Evolutionary conservation across 116 monocot species (phyloP), one percentile per base, ranked within the genome.

Genomic region (Dioscorea cayenensis): DNA sequence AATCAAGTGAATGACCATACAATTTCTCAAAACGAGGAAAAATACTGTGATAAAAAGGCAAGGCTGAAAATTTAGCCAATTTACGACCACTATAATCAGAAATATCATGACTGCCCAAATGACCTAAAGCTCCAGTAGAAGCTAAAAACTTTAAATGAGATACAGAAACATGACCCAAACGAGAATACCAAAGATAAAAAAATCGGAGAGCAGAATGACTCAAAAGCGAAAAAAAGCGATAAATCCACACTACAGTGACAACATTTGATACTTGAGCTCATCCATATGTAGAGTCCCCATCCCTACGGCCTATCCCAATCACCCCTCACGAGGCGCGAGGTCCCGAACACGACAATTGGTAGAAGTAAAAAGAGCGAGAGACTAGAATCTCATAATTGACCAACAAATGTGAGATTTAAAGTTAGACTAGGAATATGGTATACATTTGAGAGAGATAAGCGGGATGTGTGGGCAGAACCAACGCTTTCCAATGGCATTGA

Each of bases 261-360:
- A 68, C 25, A 16, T 9, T 3, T 63, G 63, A 21, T 23, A 63
- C 63, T 10, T 63, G 9, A 63, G 25, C 63, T 63, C 10, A 20
- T 63, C 63, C 63, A 10, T 7, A 68, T 20, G 49, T 68, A 68
- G 13, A 68, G 36, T 3, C 68, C 17, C 68, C 68, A 21, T n/a
- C 2, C 49, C 49, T 68, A 68, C 21, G 68, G 14, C 68, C 21
- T 20, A 21, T 49, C 20, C 68, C 49, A 68, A 48, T 68, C 49
- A 49, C 5, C 55, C 16, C 16, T 14, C 9, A 3, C 2, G 55
- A 17, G n/a, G 4, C 19, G 55, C 19, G n/a, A 3, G 55, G 19
- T 49, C 18, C 49, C 25, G 63, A 16, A 63, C 38, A 23, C 5
- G 14, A 68, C 6, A 68, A 20, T 13, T 18, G 1, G 38, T 21